Base-by-base conservation (phyloP, 441 rosid genomes). In the Kokia cookei region DNA sequence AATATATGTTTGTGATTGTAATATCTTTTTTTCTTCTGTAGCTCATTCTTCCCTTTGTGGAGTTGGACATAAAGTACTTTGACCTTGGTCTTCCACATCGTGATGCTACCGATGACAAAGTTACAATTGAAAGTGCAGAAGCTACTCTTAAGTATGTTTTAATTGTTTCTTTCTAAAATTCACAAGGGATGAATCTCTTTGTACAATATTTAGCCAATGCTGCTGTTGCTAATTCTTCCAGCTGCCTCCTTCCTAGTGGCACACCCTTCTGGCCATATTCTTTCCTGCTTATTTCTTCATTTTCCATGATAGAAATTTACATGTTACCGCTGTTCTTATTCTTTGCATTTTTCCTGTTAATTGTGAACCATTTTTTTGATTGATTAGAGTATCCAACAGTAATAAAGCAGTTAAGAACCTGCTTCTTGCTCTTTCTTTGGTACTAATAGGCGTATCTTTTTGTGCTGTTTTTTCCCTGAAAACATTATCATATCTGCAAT, bases 41-140 rank as follows among this genome's bases (percentile, higher is more conserved):
- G 99, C 98, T 93, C 53, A 87, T 93, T 79, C 82, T 86, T 71
- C 93, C 93, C 15, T 89, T 87, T 73, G 13, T 89, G 77, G 93
- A 87, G 19, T 75, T 89, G 86, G 93, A 89, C 70, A 87, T 89
- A 35, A 87, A 85, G 78, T 89, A 89, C 82, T 89, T 80, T 55
- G 93, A 89, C 76, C 93, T 89, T 35, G 93, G 93, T 27, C 85
- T 89, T 54, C 84, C 83, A 29, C 22, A 89, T 35, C 93, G 91
- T 12, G 91, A 87, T 76, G 91, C 87, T 70, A 89, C 91, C 40
- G 79, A 82, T 66, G 93, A 89, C 71, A 84, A 82, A 77, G 93
- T 89, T 60, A 89, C 92, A 4, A 32, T 84, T 69, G 92, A 88
- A 80, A 85, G 90, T 75, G 92, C 92, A 22, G 87, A 88, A 75